Conservation (phyloP, 1,139 yeast genomes). For the Suhomyces yuchorum region DNA sequence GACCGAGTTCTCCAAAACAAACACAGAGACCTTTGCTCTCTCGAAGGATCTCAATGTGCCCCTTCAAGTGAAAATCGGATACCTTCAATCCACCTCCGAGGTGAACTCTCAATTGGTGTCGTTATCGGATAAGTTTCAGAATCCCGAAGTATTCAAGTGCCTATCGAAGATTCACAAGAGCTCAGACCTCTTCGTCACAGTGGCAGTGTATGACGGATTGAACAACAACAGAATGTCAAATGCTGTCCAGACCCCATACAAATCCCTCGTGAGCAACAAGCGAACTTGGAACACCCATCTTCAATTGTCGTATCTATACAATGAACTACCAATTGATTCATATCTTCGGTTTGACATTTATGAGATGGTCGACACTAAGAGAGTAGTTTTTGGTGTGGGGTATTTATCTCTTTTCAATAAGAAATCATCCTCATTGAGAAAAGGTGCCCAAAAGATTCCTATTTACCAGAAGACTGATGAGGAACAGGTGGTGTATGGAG, state of each 20-base stretch:
- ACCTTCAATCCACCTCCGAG: constrained; percentile 17
- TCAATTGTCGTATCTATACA: constrained; percentile 67
- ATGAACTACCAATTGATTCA: constrained; percentile 66
- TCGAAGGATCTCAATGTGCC: constrained; percentile 72
- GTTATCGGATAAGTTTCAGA: constrained; percentile 52
- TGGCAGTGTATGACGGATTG: constrained; percentile 56
- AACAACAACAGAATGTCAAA: constrained; percentile 65
- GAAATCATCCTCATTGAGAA: constrained; percentile 31
- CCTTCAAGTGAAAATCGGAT: constrained; percentile 32
- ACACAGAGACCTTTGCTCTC: constrained; percentile 62
- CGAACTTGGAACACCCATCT: constrained; percentile 60
- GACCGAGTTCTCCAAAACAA: constrained; percentile 13
- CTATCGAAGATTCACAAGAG: constrained; percentile 52
- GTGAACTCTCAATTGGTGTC: constrained; percentile 17
- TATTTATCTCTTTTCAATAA: constrained; percentile 60
- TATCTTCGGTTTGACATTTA: constrained; percentile 63
- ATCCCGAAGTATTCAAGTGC: constrained; percentile 54
- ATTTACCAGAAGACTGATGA: constrained; percentile 17
- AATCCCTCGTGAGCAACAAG: constrained; percentile 52
- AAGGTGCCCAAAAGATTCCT: constrained; percentile 43
- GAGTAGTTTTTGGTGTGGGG: constrained; percentile 59
- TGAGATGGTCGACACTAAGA: constrained; percentile 61
- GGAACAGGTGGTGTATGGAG: constrained; percentile 27
- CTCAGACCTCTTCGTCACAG: constrained; percentile 66
- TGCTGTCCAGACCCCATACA: constrained; percentile 68